Evolutionary conservation across 2,329 filamentous ascomycete genomes (phyloP).

Genomic region (Fusarium sp.): DNA sequence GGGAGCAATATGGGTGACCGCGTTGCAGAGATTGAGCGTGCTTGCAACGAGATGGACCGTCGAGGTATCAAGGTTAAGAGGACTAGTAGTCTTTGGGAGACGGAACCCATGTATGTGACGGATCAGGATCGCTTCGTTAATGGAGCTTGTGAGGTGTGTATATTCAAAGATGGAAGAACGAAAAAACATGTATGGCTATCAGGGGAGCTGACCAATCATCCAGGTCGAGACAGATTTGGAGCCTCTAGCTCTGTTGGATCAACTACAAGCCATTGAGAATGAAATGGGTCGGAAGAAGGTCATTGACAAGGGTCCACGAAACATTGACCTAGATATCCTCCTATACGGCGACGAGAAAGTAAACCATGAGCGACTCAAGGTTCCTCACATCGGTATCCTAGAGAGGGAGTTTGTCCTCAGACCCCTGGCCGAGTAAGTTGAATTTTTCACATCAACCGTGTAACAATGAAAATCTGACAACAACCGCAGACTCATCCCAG

Average conservation of each 20-base stretch:
- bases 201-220: slow-evolving; percentile 15
- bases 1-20: slow-evolving; percentile 93
- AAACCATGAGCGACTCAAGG: slow-evolving; percentile 73
- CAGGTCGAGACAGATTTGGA: slow-evolving; percentile 81
- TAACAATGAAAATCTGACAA: slow-evolving; percentile 2
- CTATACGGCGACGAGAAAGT: slow-evolving; percentile 76
- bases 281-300: slow-evolving; percentile 80
- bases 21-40: slow-evolving; percentile 82
- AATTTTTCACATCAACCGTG: not conserved
- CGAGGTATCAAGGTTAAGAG: slow-evolving; percentile 75
- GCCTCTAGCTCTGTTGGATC: slow-evolving; percentile 78
- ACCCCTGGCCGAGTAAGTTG: slow-evolving; percentile 76
- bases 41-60: slow-evolving; percentile 78
- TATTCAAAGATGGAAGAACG: slow-evolving; percentile 6
- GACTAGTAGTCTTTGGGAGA: slow-evolving; percentile 93
- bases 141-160: slow-evolving; percentile 84
- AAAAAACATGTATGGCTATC: not conserved
- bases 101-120: slow-evolving; percentile 93
- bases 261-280: slow-evolving; percentile 84
- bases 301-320: slow-evolving; percentile 91
- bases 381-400: slow-evolving; percentile 84
- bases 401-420: slow-evolving; percentile 94
- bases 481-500: slow-evolving; percentile 60
- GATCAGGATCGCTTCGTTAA: slow-evolving; percentile 91
- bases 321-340: slow-evolving; percentile 93